These are phyloP conservation scores for Bromus sterilis DNA, from an alignment of 176 grass and related monocot species.

Conservation along the genomic window DNA sequence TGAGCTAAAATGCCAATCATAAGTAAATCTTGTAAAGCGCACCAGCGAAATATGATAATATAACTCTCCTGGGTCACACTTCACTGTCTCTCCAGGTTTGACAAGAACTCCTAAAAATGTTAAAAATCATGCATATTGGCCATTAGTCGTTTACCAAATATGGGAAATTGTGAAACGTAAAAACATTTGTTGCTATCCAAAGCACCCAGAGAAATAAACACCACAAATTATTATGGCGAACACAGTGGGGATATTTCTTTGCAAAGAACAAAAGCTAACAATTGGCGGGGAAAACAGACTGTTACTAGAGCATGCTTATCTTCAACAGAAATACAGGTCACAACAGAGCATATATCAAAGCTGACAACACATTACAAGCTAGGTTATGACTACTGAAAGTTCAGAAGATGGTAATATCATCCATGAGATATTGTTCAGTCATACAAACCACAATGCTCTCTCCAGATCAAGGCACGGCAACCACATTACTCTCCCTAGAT, in stretches of 20 bases:
- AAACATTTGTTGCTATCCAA: neutral
- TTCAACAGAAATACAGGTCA: neutral
- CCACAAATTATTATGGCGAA: neutral
- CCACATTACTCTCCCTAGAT: neutral
- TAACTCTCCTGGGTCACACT: constrained; percentile 23
- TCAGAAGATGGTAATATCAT: neutral
- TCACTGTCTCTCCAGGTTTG: constrained; percentile 19
- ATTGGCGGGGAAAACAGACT: neutral
- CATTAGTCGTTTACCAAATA: constrained; percentile 1
- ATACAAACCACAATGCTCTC: neutral
- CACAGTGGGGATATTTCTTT: neutral
- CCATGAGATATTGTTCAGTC: neutral
- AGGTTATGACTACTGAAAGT: neutral
- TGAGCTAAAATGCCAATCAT: neutral
- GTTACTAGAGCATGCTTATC: neutral
- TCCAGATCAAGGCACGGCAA: neutral
- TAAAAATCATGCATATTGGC: neutral
- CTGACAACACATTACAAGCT: neutral
- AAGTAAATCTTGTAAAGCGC: neutral
- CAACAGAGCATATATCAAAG: neutral
- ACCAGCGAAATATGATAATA: constrained; percentile 23
- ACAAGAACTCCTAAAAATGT: constrained; percentile 22
- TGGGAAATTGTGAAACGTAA: neutral
- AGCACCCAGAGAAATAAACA: neutral
- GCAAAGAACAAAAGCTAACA: neutral